A percentile compares a stretch with the other conserved stretches of the same genome.
Conservation (phyloP, 2,329 filamentous ascomycete genomes). For the Fusarium compactum region DNA sequence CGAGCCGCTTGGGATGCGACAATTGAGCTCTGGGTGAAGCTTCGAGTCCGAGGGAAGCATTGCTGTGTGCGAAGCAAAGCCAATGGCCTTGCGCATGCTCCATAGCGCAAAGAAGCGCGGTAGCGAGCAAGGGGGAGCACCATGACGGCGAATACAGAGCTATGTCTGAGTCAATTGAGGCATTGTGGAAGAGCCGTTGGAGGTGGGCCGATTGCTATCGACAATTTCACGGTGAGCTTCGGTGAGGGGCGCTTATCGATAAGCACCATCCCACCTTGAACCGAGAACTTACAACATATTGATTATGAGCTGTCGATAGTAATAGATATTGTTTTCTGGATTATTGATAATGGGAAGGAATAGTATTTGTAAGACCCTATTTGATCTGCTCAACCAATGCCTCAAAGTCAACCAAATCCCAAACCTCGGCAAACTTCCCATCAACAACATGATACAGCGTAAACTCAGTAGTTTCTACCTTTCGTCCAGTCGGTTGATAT, state of each 20-base stretch:
- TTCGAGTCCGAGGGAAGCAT: slow-evolving; percentile 36
- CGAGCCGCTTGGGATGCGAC: slow-evolving; percentile 20
- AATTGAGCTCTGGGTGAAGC: slow-evolving; percentile 42
- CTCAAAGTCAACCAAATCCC: slow-evolving; percentile 21
- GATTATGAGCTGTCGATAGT: not conserved
- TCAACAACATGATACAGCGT: slow-evolving; percentile 19
- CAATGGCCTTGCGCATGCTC: slow-evolving; percentile 5
- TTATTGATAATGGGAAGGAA: rapidly evolving
- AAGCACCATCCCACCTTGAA: not conserved
- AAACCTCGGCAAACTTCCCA: slow-evolving; percentile 3
- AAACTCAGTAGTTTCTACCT: slow-evolving; percentile 10
- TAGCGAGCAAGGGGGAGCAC: slow-evolving; percentile 45
- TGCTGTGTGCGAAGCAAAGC: slow-evolving; percentile 25
- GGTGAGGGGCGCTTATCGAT: slow-evolving; percentile 26
- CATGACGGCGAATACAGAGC: slow-evolving; percentile 29
- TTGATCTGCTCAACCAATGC: slow-evolving; percentile 15
- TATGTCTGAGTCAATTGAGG: slow-evolving; percentile 37
- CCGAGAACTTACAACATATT: not conserved
- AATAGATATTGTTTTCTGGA: rapidly evolving
- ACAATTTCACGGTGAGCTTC: slow-evolving; percentile 31
- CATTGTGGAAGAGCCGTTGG: slow-evolving; percentile 28
- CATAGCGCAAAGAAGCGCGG: slow-evolving; percentile 38
- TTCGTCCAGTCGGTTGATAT: slow-evolving; percentile 6
- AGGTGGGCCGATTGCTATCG: slow-evolving; percentile 39
- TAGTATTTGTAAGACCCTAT: rapidly evolving